These are phyloP conservation scores for Cladosporium colombiae DNA, from an alignment of 2,329 filamentous ascomycete species.

Conservation along the genomic window DNA sequence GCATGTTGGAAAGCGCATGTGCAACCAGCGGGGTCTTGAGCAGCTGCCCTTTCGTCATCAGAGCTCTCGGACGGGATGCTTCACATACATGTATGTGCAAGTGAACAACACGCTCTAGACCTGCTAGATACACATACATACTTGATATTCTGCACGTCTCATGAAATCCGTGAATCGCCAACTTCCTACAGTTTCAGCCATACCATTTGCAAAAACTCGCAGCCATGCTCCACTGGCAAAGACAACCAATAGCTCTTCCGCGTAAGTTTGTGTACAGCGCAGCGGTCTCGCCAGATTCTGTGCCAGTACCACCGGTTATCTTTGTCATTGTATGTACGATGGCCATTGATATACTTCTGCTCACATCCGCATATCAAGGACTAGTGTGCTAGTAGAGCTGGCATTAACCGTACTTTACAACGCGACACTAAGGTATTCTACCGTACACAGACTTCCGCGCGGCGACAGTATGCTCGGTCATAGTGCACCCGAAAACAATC, in stretches of 20 bases:
- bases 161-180: background rate
- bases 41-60: background rate
- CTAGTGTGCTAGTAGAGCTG: background rate
- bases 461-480: background rate
- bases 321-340: background rate
- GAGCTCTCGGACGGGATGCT: background rate
- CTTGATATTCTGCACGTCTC: background rate
- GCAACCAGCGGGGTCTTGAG: conserved; percentile 1
- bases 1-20: conserved; percentile 1
- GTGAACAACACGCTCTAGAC: background rate
- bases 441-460: background rate
- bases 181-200: background rate
- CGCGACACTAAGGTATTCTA: background rate
- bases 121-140: background rate
- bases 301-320: background rate
- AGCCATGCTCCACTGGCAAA: too few species aligned
- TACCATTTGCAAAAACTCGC: background rate
- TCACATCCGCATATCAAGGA: background rate
- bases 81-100: background rate
- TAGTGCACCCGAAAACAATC: background rate
- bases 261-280: background rate
- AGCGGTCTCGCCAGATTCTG: background rate
- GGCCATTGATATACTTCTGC: background rate
- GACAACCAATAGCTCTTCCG: background rate
- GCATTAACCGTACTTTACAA: background rate